Percentiles rank a stretch among this genome's conserved stretches.
Conservation (phyloP, 768 basidiomycete genomes). For the Pisolithus orientalis region DNA sequence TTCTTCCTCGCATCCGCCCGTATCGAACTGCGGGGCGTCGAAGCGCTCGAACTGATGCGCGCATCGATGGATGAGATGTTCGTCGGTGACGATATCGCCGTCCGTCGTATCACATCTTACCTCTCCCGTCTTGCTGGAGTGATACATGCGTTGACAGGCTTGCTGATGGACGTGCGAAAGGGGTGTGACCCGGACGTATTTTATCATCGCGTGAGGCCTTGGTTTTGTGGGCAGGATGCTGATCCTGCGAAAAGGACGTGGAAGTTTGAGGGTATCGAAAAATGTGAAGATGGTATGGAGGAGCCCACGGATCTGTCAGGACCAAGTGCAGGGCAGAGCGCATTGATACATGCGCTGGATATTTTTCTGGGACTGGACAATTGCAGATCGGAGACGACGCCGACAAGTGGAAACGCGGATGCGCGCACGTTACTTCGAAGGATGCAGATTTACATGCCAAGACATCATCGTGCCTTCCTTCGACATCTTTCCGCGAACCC, state of each 20-base stretch:
- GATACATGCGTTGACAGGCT: conserved; percentile 53
- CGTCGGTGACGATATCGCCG: conserved; percentile 61
- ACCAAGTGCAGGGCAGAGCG: conserved; percentile 79
- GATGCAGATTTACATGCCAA: conserved; percentile 82
- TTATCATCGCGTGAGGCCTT: no score
- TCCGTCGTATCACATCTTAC: conserved; percentile 58
- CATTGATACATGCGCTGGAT: conserved; percentile 68
- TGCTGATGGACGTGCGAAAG: conserved; percentile 59
- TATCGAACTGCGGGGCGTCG: background rate
- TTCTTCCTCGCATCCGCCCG: conserved; percentile 75
- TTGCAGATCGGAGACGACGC: background rate
- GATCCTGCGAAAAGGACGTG: conserved; percentile 38
- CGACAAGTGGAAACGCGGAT: conserved; percentile 17
- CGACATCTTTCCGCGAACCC: conserved; percentile 56
- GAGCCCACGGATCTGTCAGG: conserved; percentile 59
- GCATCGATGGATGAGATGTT: background rate
- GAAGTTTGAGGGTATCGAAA: conserved; percentile 55
- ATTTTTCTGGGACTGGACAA: conserved; percentile 63
- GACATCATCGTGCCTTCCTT: conserved; percentile 73
- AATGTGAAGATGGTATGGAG: conserved; percentile 20
- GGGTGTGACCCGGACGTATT: conserved; percentile 53
- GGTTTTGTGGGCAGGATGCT: conserved; percentile 52
- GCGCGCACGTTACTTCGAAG: conserved; percentile 49
- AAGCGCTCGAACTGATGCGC: background rate
- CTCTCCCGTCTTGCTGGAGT: conserved; percentile 56